Evolutionary conservation across 2,329 filamentous ascomycete genomes (phyloP).

Genomic region (Aspergillus felis): DNA sequence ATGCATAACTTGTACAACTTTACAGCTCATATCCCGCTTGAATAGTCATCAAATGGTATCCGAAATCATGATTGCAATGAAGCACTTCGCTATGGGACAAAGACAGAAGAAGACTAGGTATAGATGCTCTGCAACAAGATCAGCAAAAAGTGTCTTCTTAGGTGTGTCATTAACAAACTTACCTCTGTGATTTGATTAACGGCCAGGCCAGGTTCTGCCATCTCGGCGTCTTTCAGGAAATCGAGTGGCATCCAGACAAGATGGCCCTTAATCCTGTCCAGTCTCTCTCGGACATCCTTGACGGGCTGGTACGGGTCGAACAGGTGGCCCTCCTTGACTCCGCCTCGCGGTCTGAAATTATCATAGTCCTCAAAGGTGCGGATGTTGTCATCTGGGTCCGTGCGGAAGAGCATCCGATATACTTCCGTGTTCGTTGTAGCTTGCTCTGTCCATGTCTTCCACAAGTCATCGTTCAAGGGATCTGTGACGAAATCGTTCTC

Average conservation of each 20-base stretch:
- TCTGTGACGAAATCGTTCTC: constrained; percentile 69
- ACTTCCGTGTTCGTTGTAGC: constrained; percentile 75
- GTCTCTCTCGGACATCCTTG: constrained; percentile 67
- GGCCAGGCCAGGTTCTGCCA: constrained; percentile 85
- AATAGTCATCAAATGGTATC: not conserved
- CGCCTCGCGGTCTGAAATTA: constrained; percentile 60
- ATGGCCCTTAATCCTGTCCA: constrained; percentile 80
- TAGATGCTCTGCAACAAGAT: constrained; percentile 27
- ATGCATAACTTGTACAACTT: not conserved
- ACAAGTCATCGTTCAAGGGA: constrained; percentile 66
- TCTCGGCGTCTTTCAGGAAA: constrained; percentile 76
- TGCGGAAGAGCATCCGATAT: constrained; percentile 77
- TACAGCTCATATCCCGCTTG: not conserved
- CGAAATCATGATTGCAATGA: not conserved
- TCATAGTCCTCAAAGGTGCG: constrained; percentile 90
- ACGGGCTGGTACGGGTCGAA: constrained; percentile 74
- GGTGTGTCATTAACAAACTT: constrained; percentile 45
- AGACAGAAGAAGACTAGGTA: constrained; percentile 17
- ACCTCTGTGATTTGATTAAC: constrained; percentile 83
- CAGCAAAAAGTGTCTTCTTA: not conserved
- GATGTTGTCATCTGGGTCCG: constrained; percentile 85
- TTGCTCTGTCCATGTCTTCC: constrained; percentile 66
- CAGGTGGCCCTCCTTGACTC: constrained; percentile 78
- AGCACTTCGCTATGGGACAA: not conserved
- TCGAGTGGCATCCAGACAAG: constrained; percentile 93